Conservation (phyloP, 2,329 filamentous ascomycete species). For the Akanthomyces muscarius region DNA sequence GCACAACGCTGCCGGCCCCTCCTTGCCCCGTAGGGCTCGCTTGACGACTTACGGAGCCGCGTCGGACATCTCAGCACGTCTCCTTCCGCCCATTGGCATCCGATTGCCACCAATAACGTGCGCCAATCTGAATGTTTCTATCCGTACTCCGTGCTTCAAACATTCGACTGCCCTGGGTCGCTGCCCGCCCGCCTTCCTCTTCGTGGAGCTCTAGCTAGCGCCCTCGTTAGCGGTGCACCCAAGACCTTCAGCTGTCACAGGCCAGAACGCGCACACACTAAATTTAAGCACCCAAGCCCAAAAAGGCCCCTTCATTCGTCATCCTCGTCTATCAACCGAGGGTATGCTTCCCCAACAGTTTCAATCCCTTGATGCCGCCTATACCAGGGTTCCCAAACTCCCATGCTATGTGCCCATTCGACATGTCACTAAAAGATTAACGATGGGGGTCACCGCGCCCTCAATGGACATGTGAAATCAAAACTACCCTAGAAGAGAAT, state of each 20-base stretch:
- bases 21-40: no score
- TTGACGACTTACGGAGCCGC: no score
- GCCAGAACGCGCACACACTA: background rate
- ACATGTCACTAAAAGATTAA: background rate
- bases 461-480: background rate
- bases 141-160: no score
- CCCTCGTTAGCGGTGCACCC: background rate
- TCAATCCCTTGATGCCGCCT: background rate
- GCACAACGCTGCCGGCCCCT: no score
- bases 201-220: background rate
- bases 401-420: background rate
- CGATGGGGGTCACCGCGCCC: background rate
- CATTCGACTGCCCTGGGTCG: no score
- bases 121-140: no score
- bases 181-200: background rate
- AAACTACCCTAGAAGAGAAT: background rate
- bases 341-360: background rate
- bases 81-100: no score
- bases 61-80: no score
- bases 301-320: background rate
- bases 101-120: no score
- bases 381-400: background rate
- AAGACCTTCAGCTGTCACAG: background rate
- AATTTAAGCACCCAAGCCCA: no score
- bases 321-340: background rate